phyloP scores from a whole-genome alignment of 352 stramenopile species.

The Halophytophthora batemanensis region DNA sequence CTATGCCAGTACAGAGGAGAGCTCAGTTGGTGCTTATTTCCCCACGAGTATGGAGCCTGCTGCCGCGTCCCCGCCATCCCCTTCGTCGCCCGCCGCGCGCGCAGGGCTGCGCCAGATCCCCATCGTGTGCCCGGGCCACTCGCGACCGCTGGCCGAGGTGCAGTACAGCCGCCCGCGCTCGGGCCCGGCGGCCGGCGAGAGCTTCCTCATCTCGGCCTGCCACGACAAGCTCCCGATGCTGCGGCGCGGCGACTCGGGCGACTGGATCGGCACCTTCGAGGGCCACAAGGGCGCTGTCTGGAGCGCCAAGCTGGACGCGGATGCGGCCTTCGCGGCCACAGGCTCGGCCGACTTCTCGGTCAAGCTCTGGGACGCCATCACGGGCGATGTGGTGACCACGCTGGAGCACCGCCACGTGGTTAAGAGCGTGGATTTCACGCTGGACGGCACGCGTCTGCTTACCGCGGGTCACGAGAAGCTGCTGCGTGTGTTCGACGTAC shows the following conservation, averaged over 20 bases:
- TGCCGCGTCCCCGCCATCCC: slow-evolving; percentile 6
- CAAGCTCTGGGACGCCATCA: slow-evolving; percentile 97
- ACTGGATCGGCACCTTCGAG: slow-evolving; percentile 98
- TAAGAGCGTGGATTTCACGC: slow-evolving; percentile 94
- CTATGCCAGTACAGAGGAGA: too few relatives aligned
- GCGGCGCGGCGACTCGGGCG: slow-evolving; percentile 68
- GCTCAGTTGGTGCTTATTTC: too few relatives aligned
- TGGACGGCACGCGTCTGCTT: slow-evolving; percentile 79
- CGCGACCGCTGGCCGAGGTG: slow-evolving; percentile 71
- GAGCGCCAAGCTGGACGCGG: slow-evolving; percentile 87
- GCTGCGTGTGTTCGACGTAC: slow-evolving; percentile 90
- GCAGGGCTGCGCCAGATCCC: slow-evolving; percentile 71
- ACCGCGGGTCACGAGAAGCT: slow-evolving; percentile 95
- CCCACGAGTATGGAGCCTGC: not conserved
- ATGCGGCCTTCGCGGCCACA: slow-evolving; percentile 83
- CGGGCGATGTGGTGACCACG: slow-evolving; percentile 89
- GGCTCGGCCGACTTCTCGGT: slow-evolving; percentile 94
- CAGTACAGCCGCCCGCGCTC: slow-evolving; percentile 53
- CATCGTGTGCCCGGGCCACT: slow-evolving; percentile 85
- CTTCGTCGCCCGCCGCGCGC: slow-evolving; percentile 42
- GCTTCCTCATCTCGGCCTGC: slow-evolving; percentile 80
- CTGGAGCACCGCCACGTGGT: slow-evolving; percentile 97
- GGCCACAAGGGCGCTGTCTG: slow-evolving; percentile 96
- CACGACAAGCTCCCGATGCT: slow-evolving; percentile 90
- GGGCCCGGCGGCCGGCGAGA: slow-evolving; percentile 36